Base-by-base conservation (phyloP, 805 yeast species). In the Naumovozyma dairenensis region DNA sequence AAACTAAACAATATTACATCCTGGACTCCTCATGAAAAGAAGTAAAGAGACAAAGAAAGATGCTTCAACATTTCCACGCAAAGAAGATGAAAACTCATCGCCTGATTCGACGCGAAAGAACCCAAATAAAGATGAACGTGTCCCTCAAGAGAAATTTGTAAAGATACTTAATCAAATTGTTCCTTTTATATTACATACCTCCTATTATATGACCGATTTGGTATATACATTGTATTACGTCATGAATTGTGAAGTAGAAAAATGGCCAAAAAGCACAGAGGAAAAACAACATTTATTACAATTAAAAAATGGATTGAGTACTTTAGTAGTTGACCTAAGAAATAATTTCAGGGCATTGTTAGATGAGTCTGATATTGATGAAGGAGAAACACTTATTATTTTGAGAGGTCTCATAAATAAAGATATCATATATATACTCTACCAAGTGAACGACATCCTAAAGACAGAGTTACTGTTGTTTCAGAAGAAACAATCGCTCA, bases 161-260 rank as follows among this genome's bases (percentile, higher is more conserved):
- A 34, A 39, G 16, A 21, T 48, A 25, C 33, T 45, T 20, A 36
- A 40, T 21, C 47, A 47, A 28, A 39, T 43, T 24, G 37, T 45
- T 9, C 38, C 44, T 10, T 44, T 44, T 33, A 35, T 43, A 7
- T 28, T 45, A 25, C 44, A 44, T 34, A 43, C 46, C 4, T 43
- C 48, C 4, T 49, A 46, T 28, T 48, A 44, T 29, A 44, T 46
- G 48, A 46, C 52, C 4, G 51, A 48, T 31, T 25, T 49, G 24
- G 44, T 40, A 25, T 49, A 49, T 31, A 36, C 41, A 10, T 29
- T 42, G 19, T 49, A 48, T 38, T 46, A 42, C 18, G 29, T 42
- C 15, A 37, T 43, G 4, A 33, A 38, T 19, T 35, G 33, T 32
- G 38, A 43, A 26, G 21, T 30, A 26, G 40, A 28, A 28, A 29